A percentile compares a stretch with the other conserved stretches of the same genome.
Conservation (phyloP, 139 green algal species). For the Parachlorella kessleri region DNA sequence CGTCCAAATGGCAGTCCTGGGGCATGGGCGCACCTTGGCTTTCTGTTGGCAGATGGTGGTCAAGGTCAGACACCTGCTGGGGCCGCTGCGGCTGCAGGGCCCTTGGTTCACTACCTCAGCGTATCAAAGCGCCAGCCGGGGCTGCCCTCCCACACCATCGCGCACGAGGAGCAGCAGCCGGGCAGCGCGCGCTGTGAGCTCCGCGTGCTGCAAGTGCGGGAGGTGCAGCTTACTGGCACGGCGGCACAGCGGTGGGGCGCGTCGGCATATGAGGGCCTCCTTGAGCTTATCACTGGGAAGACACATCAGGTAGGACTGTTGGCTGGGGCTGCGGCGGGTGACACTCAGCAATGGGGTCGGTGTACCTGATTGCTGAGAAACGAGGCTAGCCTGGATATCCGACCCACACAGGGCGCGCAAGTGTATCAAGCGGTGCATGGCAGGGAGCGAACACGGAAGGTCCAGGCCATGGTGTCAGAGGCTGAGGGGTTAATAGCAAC, state of each 20-base stretch:
- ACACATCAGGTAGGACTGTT: slow-evolving; percentile 57
- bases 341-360: too few species aligned
- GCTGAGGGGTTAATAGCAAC: too few species aligned
- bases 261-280: slow-evolving; percentile 52
- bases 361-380: too few species aligned
- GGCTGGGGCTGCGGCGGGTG: background rate
- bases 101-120: slow-evolving; percentile 52
- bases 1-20: too few species aligned
- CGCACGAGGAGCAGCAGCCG: slow-evolving; percentile 11
- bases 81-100: slow-evolving; percentile 1
- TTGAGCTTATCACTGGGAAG: slow-evolving; percentile 76
- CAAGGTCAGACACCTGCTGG: too few species aligned
- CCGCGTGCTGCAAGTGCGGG: slow-evolving; percentile 46
- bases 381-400: too few species aligned
- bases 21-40: too few species aligned
- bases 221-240: background rate
- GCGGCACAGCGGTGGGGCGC: slow-evolving; percentile 38
- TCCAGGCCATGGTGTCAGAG: too few species aligned
- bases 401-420: too few species aligned
- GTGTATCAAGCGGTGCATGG: too few species aligned
- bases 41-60: too few species aligned
- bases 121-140: slow-evolving; percentile 27
- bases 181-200: slow-evolving; percentile 46
- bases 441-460: too few species aligned
- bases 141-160: slow-evolving; percentile 51